These are phyloP conservation scores for Phytophthora foliorum DNA, from an alignment of 352 stramenopile species.

Conservation along the genomic window DNA sequence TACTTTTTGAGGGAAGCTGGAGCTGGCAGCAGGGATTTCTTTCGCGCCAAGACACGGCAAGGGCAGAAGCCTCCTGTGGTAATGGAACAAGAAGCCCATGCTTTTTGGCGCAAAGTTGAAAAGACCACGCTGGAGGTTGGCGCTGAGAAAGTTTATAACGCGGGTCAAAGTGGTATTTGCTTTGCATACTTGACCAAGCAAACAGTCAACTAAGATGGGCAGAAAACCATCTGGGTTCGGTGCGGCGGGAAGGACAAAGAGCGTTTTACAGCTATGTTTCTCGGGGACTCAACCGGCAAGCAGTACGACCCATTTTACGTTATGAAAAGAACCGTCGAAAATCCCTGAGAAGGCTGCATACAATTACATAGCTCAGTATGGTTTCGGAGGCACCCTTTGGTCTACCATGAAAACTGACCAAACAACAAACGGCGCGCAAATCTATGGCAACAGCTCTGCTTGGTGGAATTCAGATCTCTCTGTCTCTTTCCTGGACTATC, in stretches of 20 bases:
- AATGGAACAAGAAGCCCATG: no score
- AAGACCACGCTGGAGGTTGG: neutral
- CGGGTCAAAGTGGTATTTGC: constrained; percentile 1
- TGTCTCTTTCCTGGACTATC: constrained; percentile 1
- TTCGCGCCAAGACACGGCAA: no score
- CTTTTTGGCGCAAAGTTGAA: neutral
- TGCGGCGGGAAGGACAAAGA: constrained; percentile 5
- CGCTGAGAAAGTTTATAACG: constrained; percentile 1
- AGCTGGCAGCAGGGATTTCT: neutral
- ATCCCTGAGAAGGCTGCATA: neutral
- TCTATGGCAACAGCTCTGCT: constrained; percentile 2
- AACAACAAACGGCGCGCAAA: neutral
- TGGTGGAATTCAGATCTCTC: constrained; percentile 2
- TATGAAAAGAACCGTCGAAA: neutral
- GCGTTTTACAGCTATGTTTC: constrained; percentile 7
- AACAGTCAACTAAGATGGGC: constrained; percentile 6
- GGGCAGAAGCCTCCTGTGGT: no score
- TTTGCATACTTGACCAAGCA: constrained; percentile 7
- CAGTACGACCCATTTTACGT: constrained; percentile 5
- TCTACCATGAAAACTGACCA: no score
- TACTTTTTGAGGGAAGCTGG: no score
- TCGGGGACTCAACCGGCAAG: neutral
- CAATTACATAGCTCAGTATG: neutral
- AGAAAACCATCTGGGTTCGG: constrained; percentile 1
- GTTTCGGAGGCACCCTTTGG: no score